Evolutionary conservation across 2,329 filamentous ascomycete genomes (phyloP).

Genomic region (Tolypocladium pustulatum): DNA sequence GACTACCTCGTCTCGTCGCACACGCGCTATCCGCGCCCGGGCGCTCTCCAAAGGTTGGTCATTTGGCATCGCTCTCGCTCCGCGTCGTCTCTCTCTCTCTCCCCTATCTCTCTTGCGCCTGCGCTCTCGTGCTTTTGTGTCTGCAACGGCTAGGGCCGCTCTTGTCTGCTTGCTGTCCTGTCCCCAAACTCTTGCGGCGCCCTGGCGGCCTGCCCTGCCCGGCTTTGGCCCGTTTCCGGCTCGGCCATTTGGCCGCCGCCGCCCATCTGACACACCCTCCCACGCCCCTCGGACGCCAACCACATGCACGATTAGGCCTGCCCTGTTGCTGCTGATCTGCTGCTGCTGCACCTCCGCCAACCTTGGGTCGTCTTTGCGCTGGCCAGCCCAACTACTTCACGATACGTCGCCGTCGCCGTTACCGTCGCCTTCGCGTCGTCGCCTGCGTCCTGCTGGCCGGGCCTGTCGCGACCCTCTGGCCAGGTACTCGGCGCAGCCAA

Average conservation of each 20-base stretch:
- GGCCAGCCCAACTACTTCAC: conserved; percentile 47
- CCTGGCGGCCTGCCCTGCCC: too few relatives aligned
- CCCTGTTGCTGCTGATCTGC: conserved; percentile 1
- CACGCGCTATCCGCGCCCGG: conserved; percentile 5
- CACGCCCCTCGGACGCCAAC: conserved; percentile 30
- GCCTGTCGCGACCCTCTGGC: conserved; percentile 6
- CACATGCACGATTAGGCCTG: conserved; percentile 38
- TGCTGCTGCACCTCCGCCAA: conserved; percentile 30
- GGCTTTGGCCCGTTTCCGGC: conserved; percentile 2
- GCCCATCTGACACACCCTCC: conserved; percentile 7
- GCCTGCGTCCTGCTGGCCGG: conserved; percentile 6
- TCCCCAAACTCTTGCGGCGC: neutral
- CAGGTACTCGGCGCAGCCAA: conserved; percentile 38
- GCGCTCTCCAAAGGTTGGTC: conserved; percentile 5
- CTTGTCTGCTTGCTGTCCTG: neutral
- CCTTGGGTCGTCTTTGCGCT: conserved; percentile 16
- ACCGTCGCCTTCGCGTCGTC: conserved; percentile 22
- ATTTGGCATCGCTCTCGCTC: neutral
- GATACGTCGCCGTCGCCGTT: conserved; percentile 50
- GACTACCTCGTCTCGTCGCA: conserved; percentile 4
- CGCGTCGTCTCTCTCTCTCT: neutral
- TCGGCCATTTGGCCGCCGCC: conserved; percentile 2
- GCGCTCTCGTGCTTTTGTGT: neutral
- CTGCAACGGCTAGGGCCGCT: neutral
- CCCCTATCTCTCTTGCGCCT: neutral